Evolutionary conservation across 2,329 filamentous ascomycete genomes (phyloP), one percentile per base, ranked within the genome.

Genomic region (Penicillium capsulatum): DNA sequence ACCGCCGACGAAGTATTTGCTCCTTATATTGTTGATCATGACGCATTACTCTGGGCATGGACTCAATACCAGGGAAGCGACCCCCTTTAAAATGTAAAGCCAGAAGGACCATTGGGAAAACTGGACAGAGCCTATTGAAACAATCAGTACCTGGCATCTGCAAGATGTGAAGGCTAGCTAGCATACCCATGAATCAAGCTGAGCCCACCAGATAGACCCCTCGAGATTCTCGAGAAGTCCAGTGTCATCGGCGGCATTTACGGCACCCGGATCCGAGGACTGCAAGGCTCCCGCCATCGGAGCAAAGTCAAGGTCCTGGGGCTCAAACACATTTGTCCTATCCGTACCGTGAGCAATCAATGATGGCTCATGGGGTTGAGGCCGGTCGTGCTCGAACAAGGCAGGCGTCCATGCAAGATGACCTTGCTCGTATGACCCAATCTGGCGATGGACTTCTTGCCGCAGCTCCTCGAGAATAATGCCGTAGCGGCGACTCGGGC

Each of bases 401-500:
- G 17, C 22, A 29, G 24, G 36, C 2, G 10, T 20, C 15, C 3
- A 10, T 14, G 16, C 31, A 13, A 11, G 13, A 9, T 15, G 28
- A n/a, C 24, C 14, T 7, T 38, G 32, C 11, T 38, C 41, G 30
- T 45, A 30, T 1, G 57, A 43, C 3, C 55, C 55, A 20, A 63
- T 55, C 34, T 64, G 61, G 7, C 57, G 50, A 45, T 64, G 63
- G 2, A 65, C 70, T 38, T 73, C 69, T 6, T 60, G 51, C 29
- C 69, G 56, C 15, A 73, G 45, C 38, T 73, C 70, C 32, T 71
- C 68, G 7, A 74, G 47, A 30, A 73, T 73, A 34, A 73, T 72
- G 19, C 67, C 68, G 31, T 74, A 73, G 27, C 69, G 62, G 5
- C 68, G 64, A 33, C 68, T 71, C 0, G 70, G 70, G 2, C 69